Percentiles rank a stretch among this genome's conserved stretches.
Conservation (phyloP, 2,329 filamentous ascomycete species). For the Diaporthe eres region DNA sequence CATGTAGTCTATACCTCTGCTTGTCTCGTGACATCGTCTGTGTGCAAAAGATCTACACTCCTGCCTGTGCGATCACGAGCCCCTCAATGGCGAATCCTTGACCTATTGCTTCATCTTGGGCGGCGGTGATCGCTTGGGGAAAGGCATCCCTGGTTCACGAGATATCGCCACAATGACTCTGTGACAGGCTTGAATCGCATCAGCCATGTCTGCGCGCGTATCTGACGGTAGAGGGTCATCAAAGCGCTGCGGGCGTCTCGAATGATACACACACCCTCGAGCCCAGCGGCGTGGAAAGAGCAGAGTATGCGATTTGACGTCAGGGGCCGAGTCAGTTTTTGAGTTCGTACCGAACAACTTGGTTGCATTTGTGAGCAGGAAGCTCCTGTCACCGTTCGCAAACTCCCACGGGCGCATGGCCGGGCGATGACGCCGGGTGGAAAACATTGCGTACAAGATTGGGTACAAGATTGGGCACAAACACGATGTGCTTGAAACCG, state of each 20-base stretch:
- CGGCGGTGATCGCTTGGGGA: neutral
- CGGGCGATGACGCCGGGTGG: neutral
- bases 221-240: neutral
- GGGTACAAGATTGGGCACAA: neutral
- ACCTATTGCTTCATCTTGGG: slow-evolving; percentile 22
- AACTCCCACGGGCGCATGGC: neutral
- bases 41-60: slow-evolving; percentile 18
- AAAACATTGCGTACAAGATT: neutral
- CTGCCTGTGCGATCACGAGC: slow-evolving; percentile 22
- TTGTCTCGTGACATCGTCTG: slow-evolving; percentile 16
- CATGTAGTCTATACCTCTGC: slow-evolving; percentile 12
- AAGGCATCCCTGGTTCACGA: slow-evolving; percentile 25
- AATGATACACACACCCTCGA: slow-evolving; percentile 27
- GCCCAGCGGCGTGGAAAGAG: neutral
- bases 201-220: neutral
- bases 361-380: slow-evolving; percentile 18
- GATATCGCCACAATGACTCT: slow-evolving; percentile 29
- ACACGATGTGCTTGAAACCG: neutral
- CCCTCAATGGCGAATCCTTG: slow-evolving; percentile 13
- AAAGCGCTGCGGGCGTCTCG: slow-evolving; percentile 1
- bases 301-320: slow-evolving; percentile 27
- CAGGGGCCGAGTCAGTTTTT: slow-evolving; percentile 26
- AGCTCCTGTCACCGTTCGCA: neutral
- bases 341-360: slow-evolving; percentile 8
- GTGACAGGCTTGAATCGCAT: slow-evolving; percentile 21